Evolutionary conservation across 306 rosid species (phyloP).

Genomic region (Medicago truncatula): DNA sequence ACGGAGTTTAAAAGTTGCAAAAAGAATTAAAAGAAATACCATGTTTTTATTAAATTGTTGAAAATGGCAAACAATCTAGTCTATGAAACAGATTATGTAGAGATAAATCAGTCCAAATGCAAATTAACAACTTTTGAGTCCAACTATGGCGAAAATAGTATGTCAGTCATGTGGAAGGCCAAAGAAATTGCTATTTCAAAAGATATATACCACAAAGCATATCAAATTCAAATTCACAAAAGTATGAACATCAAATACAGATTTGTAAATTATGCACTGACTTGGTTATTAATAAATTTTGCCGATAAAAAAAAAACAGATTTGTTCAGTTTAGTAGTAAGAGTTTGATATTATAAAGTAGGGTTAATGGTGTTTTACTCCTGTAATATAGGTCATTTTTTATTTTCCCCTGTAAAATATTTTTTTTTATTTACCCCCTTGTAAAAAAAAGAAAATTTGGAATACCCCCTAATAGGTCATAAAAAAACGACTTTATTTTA

Average conservation of each 20-base stretch:
- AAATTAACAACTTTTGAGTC: constrained; percentile 1
- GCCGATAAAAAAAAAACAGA: no score
- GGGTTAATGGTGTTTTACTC: no score
- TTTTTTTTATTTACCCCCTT: no score
- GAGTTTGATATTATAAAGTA: background rate
- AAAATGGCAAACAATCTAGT: constrained; percentile 28
- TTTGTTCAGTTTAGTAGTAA: no score
- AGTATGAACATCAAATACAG: background rate
- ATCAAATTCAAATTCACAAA: background rate
- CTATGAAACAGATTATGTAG: constrained; percentile 3
- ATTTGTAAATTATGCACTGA: no score
- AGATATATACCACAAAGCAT: background rate
- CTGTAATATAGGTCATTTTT: no score
- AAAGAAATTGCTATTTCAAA: constrained; percentile 1
- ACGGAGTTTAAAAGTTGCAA: constrained; percentile 40
- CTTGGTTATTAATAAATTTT: no score
- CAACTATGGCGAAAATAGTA: constrained; percentile 6
- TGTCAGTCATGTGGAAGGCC: background rate
- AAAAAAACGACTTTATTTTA: no score
- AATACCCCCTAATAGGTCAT: no score
- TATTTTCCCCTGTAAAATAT: no score
- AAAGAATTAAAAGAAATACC: constrained; percentile 28
- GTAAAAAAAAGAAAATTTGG: no score
- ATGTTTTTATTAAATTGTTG: constrained; percentile 23
- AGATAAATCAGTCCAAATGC: constrained; percentile 2